These are phyloP conservation scores for Anethum foeniculum DNA, from an alignment of 140 eudicot genomes.

Conservation along the genomic window DNA sequence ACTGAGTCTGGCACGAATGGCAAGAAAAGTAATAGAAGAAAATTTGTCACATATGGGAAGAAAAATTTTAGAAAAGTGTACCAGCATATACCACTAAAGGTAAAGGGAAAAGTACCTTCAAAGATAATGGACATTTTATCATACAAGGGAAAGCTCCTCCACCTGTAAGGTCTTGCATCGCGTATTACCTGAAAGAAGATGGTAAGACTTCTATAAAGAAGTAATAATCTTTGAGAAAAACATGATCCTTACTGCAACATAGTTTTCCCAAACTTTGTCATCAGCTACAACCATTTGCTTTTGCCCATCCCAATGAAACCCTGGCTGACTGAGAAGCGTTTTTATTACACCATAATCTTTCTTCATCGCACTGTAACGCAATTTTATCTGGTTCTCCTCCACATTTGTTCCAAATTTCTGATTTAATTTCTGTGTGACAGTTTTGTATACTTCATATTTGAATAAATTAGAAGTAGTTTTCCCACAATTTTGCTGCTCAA, in stretches of 20 bases:
- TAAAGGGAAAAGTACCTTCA: background rate
- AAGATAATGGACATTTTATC: slow-evolving; percentile 9
- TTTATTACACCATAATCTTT: slow-evolving; percentile 6
- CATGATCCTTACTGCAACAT: slow-evolving; percentile 5
- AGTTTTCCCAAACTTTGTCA: slow-evolving; percentile 12
- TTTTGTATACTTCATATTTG: slow-evolving; percentile 10
- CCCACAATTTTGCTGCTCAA: slow-evolving; percentile 11
- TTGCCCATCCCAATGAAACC: slow-evolving; percentile 4
- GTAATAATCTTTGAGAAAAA: background rate
- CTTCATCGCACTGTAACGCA: slow-evolving; percentile 3
- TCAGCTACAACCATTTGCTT: slow-evolving; percentile 7
- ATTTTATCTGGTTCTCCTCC: slow-evolving; percentile 9
- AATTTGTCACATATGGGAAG: background rate
- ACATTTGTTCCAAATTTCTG: background rate
- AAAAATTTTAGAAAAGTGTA: background rate
- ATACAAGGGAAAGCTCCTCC: slow-evolving; percentile 3
- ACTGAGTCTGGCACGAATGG: background rate
- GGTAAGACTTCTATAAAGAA: background rate
- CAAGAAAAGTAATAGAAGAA: background rate
- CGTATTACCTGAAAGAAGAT: slow-evolving; percentile 9
- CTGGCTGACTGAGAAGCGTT: slow-evolving; percentile 3
- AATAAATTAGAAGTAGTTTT: slow-evolving; percentile 7
- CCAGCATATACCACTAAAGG: background rate
- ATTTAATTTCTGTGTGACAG: slow-evolving; percentile 3
- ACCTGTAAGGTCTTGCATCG: slow-evolving; percentile 2